Evolutionary conservation across 331 rosid species (phyloP).

Genomic region (Ulmus americana): DNA sequence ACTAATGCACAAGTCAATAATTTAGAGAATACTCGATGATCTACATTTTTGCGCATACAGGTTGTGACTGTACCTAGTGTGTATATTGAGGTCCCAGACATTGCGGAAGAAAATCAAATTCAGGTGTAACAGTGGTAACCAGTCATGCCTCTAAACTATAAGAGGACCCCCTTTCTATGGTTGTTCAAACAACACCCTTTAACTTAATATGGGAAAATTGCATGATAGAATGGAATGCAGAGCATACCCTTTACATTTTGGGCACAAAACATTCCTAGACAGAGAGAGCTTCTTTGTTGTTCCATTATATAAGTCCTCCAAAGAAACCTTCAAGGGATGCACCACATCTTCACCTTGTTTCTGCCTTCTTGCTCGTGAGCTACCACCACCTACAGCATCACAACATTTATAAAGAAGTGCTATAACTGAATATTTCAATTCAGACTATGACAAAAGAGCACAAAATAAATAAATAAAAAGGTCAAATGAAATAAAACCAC

Average conservation of each 20-base stretch:
- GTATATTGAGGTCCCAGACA: background rate
- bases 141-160: background rate
- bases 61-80: background rate
- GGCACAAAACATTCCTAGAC: conserved; percentile 47
- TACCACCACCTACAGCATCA: conserved; percentile 34
- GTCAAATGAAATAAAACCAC: background rate
- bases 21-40: background rate
- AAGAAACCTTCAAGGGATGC: conserved; percentile 59
- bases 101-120: background rate
- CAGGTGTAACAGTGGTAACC: background rate
- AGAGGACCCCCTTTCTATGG: background rate
- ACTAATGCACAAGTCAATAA: background rate
- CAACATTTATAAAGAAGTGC: conserved; percentile 1
- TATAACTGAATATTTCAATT: conserved; percentile 10
- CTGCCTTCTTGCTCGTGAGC: conserved; percentile 61
- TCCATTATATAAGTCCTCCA: conserved; percentile 69
- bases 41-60: background rate
- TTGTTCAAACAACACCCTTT: background rate
- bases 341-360: conserved; percentile 70
- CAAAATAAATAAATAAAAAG: background rate
- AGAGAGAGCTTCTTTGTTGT: conserved; percentile 59
- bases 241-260: conserved; percentile 66
- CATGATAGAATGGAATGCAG: background rate
- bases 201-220: background rate
- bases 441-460: background rate